phyloP scores from a whole-genome alignment of 148 eudicot species.

The Heliosperma pusillum region DNA sequence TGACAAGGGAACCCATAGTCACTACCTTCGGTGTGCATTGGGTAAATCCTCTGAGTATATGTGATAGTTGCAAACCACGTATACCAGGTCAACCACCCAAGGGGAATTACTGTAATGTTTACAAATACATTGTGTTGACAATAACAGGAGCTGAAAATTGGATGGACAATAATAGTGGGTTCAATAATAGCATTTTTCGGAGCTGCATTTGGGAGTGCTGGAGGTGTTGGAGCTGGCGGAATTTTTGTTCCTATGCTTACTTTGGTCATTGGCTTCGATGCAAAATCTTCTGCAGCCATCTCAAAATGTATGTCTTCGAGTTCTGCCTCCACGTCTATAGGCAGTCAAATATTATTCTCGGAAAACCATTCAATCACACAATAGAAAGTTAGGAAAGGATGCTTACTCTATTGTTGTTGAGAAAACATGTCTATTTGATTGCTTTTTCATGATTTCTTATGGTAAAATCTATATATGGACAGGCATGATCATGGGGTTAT shows the following conservation, averaged over 20 bases:
- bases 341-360: no score
- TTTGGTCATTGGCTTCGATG: constrained; percentile 39
- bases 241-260: constrained; percentile 49
- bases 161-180: constrained; percentile 33
- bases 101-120: not conserved
- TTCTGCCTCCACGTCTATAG: no score
- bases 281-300: constrained; percentile 44
- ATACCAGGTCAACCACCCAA: not conserved
- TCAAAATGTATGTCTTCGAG: constrained; percentile 45
- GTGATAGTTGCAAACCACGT: no score
- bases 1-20: no score
- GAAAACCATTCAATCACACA: no score
- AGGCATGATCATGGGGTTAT: constrained; percentile 69
- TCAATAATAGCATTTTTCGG: constrained; percentile 39
- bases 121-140: not conserved
- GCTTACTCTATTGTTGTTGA: no score
- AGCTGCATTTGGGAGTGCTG: constrained; percentile 44
- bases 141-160: constrained; percentile 36
- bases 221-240: constrained; percentile 48
- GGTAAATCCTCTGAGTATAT: no score
- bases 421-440: no score
- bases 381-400: no score
- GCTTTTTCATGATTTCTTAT: no score
- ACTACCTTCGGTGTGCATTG: no score
- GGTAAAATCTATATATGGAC: not conserved